Base-by-base conservation (phyloP, 2,329 filamentous ascomycete genomes). In the Phialocephala sp. region DNA sequence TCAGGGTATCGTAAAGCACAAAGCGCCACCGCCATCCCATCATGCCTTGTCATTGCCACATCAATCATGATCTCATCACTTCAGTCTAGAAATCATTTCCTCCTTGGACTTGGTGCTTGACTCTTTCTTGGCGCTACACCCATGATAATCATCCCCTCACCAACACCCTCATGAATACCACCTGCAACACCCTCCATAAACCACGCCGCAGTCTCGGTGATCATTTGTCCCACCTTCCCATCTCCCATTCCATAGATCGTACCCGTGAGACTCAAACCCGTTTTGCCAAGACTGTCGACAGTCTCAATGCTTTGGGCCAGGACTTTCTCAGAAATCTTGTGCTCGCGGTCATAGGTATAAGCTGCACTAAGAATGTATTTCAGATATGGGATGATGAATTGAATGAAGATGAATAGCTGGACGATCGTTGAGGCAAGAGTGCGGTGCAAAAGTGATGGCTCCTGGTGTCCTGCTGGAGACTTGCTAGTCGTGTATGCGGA, bases 81-180 rank as follows among this genome's bases (percentile, higher is more conserved):
- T 14, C 36, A 11, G 14, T 35, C 15, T n/a, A n/a, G 6, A 18
- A 62, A 12, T 64, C 58, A 62, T 55, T 56, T 24, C 56, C 43
- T 60, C 36, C 32, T 55, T n/a, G 36, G 52, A 11, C 43, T 50
- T 20, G 22, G 56, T 9, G n/a, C 54, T n/a, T 52, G 8, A 24
- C 35, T 43, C 43, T 66, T 66, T 24, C 62, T 66, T 0, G 59
- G 62, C 18, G 59, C 57, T 27, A 62, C 71, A 8, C 82, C 81
- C 57, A 85, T 66, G 50, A 83, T 77, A 22, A 77, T 74, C 75
- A 87, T 79, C 0, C 85, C 85, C 66, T 87, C 83, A 1, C 81
- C 82, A 41, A 84, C 79, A 6, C 90, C 89, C 70, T 92, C 88
- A 71, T 87, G 87, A 50, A 92, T 79, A 0, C 90, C 91, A 15